A percentile compares a stretch with the other conserved stretches of the same genome.
These are phyloP conservation scores for Fennellomyces sp. DNA, from an alignment of 371 early-diverging fungal genomes.

Conservation along the genomic window DNA sequence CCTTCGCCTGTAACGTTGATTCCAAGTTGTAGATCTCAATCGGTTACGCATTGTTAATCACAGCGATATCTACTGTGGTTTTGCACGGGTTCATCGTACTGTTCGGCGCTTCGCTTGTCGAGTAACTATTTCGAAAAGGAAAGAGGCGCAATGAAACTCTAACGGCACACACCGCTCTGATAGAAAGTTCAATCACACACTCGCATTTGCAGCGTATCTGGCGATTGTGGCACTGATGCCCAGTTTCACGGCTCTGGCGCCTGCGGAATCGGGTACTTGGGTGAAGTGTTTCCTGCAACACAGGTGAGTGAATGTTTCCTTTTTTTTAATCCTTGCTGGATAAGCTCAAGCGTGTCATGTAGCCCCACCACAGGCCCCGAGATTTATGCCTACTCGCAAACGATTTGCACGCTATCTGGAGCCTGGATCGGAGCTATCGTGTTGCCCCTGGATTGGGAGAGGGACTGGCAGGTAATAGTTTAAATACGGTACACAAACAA, in stretches of 20 bases:
- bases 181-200: conserved; percentile 39
- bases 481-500: too few relatives aligned
- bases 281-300: conserved; percentile 46
- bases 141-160: not conserved
- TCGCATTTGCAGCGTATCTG: conserved; percentile 43
- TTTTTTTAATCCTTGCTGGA: not conserved
- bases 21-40: conserved; percentile 21
- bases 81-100: conserved; percentile 38
- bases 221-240: conserved; percentile 41
- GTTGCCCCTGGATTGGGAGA: conserved; percentile 54
- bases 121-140: conserved; percentile 21
- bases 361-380: conserved; percentile 43
- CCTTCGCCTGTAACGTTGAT: not conserved
- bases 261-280: conserved; percentile 23
- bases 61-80: conserved; percentile 20
- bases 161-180: not conserved
- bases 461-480: conserved; percentile 55
- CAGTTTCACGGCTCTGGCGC: conserved; percentile 28
- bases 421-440: conserved; percentile 60
- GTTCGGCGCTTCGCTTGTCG: conserved; percentile 46
- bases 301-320: conserved; percentile 22
- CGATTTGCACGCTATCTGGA: conserved; percentile 41
- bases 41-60: conserved; percentile 26
- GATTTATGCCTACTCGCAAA: conserved; percentile 50
- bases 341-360: not conserved